Evolutionary conservation across 2,329 filamentous ascomycete genomes (phyloP).

Genomic region (Basipetospora chlamydospora): DNA sequence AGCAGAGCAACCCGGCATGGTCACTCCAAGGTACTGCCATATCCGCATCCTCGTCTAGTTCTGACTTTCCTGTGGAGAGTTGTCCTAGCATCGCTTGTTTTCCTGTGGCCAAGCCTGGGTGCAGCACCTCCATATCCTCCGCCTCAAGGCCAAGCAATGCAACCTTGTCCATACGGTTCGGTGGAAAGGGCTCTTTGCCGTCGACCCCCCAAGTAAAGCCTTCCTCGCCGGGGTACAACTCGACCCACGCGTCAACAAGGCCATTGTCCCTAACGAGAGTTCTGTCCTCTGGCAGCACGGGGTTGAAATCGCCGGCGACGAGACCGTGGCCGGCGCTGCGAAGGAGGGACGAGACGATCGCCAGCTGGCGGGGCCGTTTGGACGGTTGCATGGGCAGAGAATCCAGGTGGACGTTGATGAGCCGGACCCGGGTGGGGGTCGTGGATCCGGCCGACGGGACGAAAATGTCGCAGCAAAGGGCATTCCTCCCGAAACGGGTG

Average conservation of each 20-base stretch:
- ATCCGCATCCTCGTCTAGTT: too few relatives aligned
- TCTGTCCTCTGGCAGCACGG: constrained; percentile 19
- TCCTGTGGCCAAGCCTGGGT: constrained; percentile 8
- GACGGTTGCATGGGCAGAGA: constrained; percentile 16
- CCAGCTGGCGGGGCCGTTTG: constrained; percentile 16
- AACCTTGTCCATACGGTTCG: constrained; percentile 22
- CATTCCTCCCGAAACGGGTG: constrained; percentile 18
- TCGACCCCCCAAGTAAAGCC: constrained; percentile 24
- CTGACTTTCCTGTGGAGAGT: too few relatives aligned
- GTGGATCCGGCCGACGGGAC: constrained; percentile 7
- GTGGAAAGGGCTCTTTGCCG: constrained; percentile 16
- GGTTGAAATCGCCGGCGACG: constrained; percentile 26
- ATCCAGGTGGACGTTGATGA: constrained; percentile 26
- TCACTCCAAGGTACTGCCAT: too few relatives aligned
- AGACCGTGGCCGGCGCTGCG: constrained; percentile 15
- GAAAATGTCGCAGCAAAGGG: constrained; percentile 20
- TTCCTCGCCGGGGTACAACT: constrained; percentile 13
- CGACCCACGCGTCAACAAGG: constrained; percentile 20
- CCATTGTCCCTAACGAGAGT: constrained; percentile 16
- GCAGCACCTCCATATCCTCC: constrained; percentile 9
- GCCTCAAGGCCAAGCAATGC: constrained; percentile 15
- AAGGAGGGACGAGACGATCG: constrained; percentile 14
- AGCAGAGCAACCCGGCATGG: too few relatives aligned
- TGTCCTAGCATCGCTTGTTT: too few relatives aligned
- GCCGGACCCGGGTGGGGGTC: constrained; percentile 10